phyloP scores from a whole-genome alignment of 208 protist genomes.

The Trypanosoma avium region DNA sequence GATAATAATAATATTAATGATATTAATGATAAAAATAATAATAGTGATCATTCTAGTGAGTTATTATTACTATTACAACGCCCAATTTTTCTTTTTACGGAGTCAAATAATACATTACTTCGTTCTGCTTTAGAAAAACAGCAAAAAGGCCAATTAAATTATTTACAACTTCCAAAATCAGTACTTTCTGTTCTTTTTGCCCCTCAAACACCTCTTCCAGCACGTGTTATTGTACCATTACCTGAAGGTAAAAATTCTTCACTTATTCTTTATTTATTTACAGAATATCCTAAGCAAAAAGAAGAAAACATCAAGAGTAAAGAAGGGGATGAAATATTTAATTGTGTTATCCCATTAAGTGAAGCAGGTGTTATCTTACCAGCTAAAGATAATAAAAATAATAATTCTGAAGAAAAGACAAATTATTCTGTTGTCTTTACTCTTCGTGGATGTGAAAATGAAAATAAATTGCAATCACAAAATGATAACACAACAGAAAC shows the following conservation, averaged over 20 bases:
- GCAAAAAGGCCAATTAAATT: neutral
- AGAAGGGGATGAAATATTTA: neutral
- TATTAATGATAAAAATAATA: neutral
- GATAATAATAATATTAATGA: slow-evolving; percentile 2
- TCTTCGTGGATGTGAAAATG: neutral
- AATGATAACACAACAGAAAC: neutral
- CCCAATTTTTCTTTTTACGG: slow-evolving; percentile 54
- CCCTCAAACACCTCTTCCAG: slow-evolving; percentile 36
- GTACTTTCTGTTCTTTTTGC: slow-evolving; percentile 44
- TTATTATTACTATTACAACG: slow-evolving; percentile 31
- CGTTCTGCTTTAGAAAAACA: slow-evolving; percentile 14
- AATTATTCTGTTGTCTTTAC: slow-evolving; percentile 21
- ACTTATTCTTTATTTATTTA: slow-evolving; percentile 41
- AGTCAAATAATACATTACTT: slow-evolving; percentile 18
- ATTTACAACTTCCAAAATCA: slow-evolving; percentile 17
- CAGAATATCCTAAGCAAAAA: neutral
- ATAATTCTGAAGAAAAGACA: neutral
- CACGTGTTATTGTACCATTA: slow-evolving; percentile 49
- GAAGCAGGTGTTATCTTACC: no score
- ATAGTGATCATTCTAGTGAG: neutral
- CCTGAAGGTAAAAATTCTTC: slow-evolving; percentile 4
- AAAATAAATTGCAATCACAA: neutral
- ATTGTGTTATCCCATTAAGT: slow-evolving; percentile 14
- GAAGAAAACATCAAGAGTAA: neutral
- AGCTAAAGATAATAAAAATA: no score